Percentiles rank a stretch among this genome's conserved stretches.
These are phyloP conservation scores for Thermothielavioides terrestris DNA, from an alignment of 495 filamentous ascomycete genomes.

Conservation along the genomic window DNA sequence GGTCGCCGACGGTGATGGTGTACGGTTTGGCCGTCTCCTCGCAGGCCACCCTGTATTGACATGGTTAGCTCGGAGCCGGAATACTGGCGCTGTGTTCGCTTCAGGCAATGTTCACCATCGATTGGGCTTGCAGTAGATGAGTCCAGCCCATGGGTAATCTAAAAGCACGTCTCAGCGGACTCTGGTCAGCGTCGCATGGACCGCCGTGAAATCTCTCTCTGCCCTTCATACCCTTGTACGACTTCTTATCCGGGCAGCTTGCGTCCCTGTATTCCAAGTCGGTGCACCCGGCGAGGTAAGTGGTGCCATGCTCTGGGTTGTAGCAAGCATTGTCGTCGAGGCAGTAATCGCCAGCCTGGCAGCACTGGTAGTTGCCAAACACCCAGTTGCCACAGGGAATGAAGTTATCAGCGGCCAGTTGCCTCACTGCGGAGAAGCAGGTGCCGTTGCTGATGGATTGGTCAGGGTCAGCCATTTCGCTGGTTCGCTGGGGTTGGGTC, in stretches of 20 bases:
- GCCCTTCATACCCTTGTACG: slow-evolving; percentile 8
- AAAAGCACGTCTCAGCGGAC: not conserved
- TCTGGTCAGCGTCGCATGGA: not conserved
- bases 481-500: not conserved
- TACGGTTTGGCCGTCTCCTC: slow-evolving; percentile 4
- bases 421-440: slow-evolving; percentile 21
- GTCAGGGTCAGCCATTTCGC: slow-evolving; percentile 6
- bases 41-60: slow-evolving; percentile 8
- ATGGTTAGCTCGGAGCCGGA: not conserved
- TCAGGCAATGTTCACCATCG: slow-evolving; percentile 11
- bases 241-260: slow-evolving; percentile 15
- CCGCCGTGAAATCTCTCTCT: too few species aligned
- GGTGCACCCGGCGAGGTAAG: slow-evolving; percentile 30
- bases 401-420: slow-evolving; percentile 6
- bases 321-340: slow-evolving; percentile 23
- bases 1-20: slow-evolving; percentile 5
- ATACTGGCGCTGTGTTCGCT: not conserved
- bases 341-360: slow-evolving; percentile 28
- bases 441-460: slow-evolving; percentile 29
- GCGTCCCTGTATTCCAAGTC: slow-evolving; percentile 14
- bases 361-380: slow-evolving; percentile 26
- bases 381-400: slow-evolving; percentile 33
- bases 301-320: slow-evolving; percentile 15
- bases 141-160: slow-evolving; percentile 16
- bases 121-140: slow-evolving; percentile 21